Conservation (phyloP, 78 protist species). For the Dictyostelium purpureum region DNA sequence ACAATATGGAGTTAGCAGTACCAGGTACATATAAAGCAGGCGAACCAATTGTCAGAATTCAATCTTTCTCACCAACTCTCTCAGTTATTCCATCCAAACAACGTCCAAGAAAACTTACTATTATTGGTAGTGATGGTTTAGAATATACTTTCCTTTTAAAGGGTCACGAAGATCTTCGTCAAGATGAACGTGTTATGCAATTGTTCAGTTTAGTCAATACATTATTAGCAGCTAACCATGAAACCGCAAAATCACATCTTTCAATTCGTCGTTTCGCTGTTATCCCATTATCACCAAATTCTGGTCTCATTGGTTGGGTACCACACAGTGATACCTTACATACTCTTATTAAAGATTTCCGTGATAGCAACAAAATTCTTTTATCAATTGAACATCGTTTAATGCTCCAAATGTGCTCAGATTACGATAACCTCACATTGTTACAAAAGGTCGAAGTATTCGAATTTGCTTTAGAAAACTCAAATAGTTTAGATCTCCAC, state of each 20-base stretch:
- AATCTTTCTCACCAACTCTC: conserved; percentile 87
- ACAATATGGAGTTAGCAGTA: conserved; percentile 95
- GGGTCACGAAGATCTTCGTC: conserved; percentile 98
- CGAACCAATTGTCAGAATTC: conserved; percentile 88
- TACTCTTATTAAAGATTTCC: conserved; percentile 89
- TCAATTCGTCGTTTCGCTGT: conserved; percentile 89
- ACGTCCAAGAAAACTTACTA: conserved; percentile 96
- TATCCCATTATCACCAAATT: conserved; percentile 92
- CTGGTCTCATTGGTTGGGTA: conserved; percentile 96
- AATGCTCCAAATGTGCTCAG: conserved; percentile 96
- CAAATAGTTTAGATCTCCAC: conserved; percentile 96
- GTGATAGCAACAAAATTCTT: conserved; percentile 87
- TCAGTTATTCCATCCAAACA: conserved; percentile 98
- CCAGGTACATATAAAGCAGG: conserved; percentile 95
- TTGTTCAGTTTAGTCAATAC: conserved; percentile 99
- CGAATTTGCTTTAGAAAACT: conserved; percentile 89
- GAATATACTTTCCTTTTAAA: conserved; percentile 95
- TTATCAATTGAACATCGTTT: conserved; percentile 90
- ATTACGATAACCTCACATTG: conserved; percentile 94
- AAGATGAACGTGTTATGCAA: conserved; percentile 98
- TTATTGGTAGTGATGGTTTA: conserved; percentile 93
- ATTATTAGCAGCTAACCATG: conserved; percentile 87
- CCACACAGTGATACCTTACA: conserved; percentile 95
- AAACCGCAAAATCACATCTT: conserved; percentile 82
- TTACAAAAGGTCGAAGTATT: conserved; percentile 98